A percentile compares a stretch with the other conserved stretches of the same genome.
Conservation (phyloP, 23 red algal species). For the Gracilaria gracilis region DNA sequence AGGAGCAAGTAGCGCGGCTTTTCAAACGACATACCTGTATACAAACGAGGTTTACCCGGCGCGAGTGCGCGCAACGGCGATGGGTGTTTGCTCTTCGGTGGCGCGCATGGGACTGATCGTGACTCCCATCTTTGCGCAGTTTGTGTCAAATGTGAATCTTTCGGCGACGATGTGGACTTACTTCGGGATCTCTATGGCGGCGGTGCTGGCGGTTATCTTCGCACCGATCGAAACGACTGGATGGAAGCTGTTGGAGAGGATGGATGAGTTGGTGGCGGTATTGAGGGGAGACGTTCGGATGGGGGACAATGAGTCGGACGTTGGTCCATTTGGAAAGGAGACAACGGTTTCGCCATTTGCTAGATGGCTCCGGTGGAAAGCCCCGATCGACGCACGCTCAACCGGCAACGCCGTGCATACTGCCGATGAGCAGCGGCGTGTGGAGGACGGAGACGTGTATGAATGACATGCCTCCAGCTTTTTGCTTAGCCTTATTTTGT, state of each 20-base stretch:
- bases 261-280: constrained; percentile 49
- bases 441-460: constrained; percentile 22
- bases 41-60: constrained; percentile 72
- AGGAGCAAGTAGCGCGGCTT: constrained; percentile 35
- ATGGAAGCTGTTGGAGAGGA: constrained; percentile 29
- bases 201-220: constrained; percentile 42
- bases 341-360: neutral
- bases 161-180: constrained; percentile 49
- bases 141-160: constrained; percentile 18
- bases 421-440: neutral
- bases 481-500: neutral
- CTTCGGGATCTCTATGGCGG: constrained; percentile 22
- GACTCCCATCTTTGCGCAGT: constrained; percentile 57
- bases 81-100: constrained; percentile 53
- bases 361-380: constrained; percentile 49
- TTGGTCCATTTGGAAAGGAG: constrained; percentile 25
- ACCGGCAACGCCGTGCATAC: neutral
- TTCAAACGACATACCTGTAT: constrained; percentile 64
- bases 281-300: neutral
- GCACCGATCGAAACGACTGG: constrained; percentile 65
- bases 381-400: constrained; percentile 19
- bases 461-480: neutral
- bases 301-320: neutral
- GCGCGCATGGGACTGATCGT: constrained; percentile 42
- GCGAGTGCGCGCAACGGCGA: constrained; percentile 45